phyloP scores from a whole-genome alignment of 1,284 basidiomycete genomes.

The Grifola frondosa region DNA sequence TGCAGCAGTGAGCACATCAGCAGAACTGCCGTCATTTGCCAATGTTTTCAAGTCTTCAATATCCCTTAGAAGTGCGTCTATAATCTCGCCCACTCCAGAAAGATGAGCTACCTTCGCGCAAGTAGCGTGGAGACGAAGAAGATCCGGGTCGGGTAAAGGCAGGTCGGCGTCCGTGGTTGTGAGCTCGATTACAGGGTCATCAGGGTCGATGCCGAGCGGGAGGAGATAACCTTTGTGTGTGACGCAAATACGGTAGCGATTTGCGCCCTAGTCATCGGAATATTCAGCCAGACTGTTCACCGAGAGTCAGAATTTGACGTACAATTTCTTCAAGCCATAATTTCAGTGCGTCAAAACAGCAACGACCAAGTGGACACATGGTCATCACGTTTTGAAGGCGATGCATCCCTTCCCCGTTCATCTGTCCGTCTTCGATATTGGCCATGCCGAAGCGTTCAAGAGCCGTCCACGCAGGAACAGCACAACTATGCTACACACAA shows the following conservation, averaged over 20 bases:
- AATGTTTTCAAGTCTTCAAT: conserved; percentile 22
- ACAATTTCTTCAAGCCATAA: too few relatives aligned
- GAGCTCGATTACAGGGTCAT: too few relatives aligned
- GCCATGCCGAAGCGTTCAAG: conserved; percentile 18
- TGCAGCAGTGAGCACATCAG: conserved; percentile 30
- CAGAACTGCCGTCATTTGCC: conserved; percentile 23
- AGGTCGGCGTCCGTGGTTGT: conserved; percentile 5
- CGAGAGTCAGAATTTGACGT: too few relatives aligned
- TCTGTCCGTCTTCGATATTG: conserved; percentile 17
- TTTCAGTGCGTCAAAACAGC: too few relatives aligned
- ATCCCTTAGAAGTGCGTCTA: conserved; percentile 15
- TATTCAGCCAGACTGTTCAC: too few relatives aligned
- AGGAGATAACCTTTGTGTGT: too few relatives aligned
- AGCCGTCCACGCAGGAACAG: conserved; percentile 15
- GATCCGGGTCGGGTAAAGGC: conserved; percentile 15
- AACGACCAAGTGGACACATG: too few relatives aligned
- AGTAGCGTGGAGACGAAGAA: conserved; percentile 21
- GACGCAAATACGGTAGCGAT: too few relatives aligned
- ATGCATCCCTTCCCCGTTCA: conserved; percentile 28
- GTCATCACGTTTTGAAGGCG: conserved; percentile 34
- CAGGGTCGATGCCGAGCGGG: too few relatives aligned
- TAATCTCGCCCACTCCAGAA: conserved; percentile 21
- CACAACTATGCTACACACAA: conserved; percentile 8
- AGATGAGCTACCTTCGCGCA: conserved; percentile 20
- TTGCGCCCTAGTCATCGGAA: too few relatives aligned